Conservation (phyloP, 2,329 filamentous ascomycete genomes). For the Periconia macrospinosa region DNA sequence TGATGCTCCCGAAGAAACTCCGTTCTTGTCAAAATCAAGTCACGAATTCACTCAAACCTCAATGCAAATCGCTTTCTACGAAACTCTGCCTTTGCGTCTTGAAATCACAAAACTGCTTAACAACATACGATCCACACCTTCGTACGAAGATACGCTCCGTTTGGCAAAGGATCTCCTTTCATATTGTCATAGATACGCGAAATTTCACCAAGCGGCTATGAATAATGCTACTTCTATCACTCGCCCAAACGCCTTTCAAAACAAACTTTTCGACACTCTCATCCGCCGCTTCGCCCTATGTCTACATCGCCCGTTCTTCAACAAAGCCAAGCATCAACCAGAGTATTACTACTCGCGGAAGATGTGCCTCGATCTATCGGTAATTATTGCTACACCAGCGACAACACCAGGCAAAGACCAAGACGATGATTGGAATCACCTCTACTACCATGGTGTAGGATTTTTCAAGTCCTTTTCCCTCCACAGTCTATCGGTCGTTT, state of each 20-base stretch:
- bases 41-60: constrained; percentile 39
- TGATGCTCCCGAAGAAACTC: constrained; percentile 22
- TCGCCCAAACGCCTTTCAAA: constrained; percentile 39
- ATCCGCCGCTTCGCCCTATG: constrained; percentile 59
- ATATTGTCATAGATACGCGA: constrained; percentile 19
- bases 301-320: constrained; percentile 56
- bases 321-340: constrained; percentile 47
- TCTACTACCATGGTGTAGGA: constrained; percentile 21
- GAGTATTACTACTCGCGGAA: constrained; percentile 56
- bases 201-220: constrained; percentile 18
- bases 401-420: constrained; percentile 2
- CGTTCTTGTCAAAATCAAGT: constrained; percentile 21
- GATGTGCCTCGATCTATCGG: constrained; percentile 47
- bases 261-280: constrained; percentile 56
- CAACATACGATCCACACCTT: constrained; percentile 29
- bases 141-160: constrained; percentile 32
- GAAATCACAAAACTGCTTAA: constrained; percentile 39
- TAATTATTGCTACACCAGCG: constrained; percentile 22
- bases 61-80: constrained; percentile 38
- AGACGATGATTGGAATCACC: constrained; percentile 26
- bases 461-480: constrained; percentile 28
- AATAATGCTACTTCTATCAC: not conserved
- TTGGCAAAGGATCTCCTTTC: constrained; percentile 30
- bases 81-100: constrained; percentile 41
- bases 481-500: constrained; percentile 25